Conservation (phyloP, 2,329 filamentous ascomycete species). For the Ilyonectria sp. region DNA sequence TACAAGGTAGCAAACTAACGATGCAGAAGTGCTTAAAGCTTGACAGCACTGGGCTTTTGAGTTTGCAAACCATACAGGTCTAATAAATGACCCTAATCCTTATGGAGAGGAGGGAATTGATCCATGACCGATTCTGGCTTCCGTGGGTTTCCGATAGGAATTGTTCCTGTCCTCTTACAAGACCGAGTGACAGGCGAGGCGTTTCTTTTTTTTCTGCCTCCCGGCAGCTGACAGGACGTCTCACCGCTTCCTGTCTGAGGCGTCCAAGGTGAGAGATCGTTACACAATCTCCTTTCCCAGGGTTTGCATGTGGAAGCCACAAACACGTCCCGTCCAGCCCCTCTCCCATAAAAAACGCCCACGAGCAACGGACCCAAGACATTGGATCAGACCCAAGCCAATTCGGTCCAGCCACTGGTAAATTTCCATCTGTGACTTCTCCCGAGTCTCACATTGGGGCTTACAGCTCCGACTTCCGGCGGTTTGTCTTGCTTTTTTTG, state of each 20-base stretch:
- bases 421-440: not conserved
- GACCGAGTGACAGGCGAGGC: not conserved
- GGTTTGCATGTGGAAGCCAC: not conserved
- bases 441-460: not conserved
- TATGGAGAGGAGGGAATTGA: constrained; percentile 3
- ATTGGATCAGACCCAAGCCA: not conserved
- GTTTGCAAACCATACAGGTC: not conserved
- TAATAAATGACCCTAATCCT: constrained; percentile 4
- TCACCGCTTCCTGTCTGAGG: constrained; percentile 1
- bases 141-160: not conserved
- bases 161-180: not conserved
- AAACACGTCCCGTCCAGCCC: not conserved
- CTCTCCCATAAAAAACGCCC: not conserved
- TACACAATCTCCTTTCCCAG: not conserved
- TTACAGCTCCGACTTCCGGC: not conserved
- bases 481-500: no score
- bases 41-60: not conserved
- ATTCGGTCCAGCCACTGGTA: not conserved
- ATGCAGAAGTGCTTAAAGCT: not conserved
- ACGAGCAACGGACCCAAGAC: not conserved
- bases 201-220: not conserved
- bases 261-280: constrained; percentile 3
- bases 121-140: not conserved
- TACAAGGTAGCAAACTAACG: not conserved
- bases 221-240: not conserved